Evolutionary conservation across 306 rosid genomes (phyloP), one percentile per base, ranked within the genome.

Genomic region (Pueraria montana): DNA sequence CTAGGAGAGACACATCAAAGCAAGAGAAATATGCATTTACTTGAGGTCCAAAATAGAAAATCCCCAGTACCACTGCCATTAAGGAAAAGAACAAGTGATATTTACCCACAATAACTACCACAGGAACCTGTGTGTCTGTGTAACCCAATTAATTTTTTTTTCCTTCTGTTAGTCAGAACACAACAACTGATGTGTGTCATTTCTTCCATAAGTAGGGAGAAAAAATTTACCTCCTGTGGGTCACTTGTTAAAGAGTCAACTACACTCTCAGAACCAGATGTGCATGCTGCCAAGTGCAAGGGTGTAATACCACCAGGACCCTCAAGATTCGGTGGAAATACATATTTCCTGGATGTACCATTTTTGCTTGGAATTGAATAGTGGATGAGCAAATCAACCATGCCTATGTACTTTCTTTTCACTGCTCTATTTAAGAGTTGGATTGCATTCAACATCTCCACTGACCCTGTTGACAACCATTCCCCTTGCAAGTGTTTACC

Each of bases 231-330:
- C 98, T 92, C 96, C 68, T 84, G 90, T 32, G 97, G 96, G 40
- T 94, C 98, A 79, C 87, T 92, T 71, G 94, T 94, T 74, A 94
- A 40, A 23, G 92, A 90, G 87, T 94, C 95, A 87, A 94, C 69
- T 45, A 92, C 27, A 78, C 89, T 91, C 67, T 92, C 94, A 21
- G 94, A 87, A 82, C 81, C 84, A 1, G 91, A 78, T 72, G 90
- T 91, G 73, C 89, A 89, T 64, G 97, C 98, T 74, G 98, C 98
- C 91, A 94, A 85, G 87, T 94, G 98, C 67, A 94, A 90, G 55
- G 98, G 97, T 16, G 98, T 91, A 83, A 94, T 70, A 42, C 96
- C 91, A 83, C 90, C 96, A 64, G 96, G 94, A 58, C 96, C 97
- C 77, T 74, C 87, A 82, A 85, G 81, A 90, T 91, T 94, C 0